Conservation (phyloP, 192 early-diverging fungal species). For the Gryganskiella cystojenkinii region DNA sequence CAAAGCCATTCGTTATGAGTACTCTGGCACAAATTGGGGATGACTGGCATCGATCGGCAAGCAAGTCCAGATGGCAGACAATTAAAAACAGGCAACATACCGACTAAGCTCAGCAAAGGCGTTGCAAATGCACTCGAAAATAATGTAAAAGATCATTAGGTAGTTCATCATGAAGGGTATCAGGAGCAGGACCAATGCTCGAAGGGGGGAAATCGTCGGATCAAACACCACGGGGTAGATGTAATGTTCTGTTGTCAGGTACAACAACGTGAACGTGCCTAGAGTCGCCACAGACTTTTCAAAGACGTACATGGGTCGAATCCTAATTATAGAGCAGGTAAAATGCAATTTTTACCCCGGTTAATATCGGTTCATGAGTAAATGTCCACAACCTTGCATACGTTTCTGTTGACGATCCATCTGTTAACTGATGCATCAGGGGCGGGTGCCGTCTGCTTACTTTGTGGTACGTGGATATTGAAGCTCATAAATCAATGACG, state of each 20-base stretch:
- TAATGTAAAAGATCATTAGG: slow-evolving; percentile 93
- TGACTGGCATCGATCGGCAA: no score
- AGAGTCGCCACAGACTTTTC: slow-evolving; percentile 84
- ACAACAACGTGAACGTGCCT: slow-evolving; percentile 84
- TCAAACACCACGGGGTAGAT: slow-evolving; percentile 85
- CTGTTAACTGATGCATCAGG: no score
- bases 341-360: no score
- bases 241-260: slow-evolving; percentile 88
- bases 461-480: slow-evolving; percentile 88
- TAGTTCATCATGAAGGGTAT: slow-evolving; percentile 94
- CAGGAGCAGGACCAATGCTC: slow-evolving; percentile 77
- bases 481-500: slow-evolving; percentile 93
- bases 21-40: neutral
- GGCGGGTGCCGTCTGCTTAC: no score
- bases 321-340: slow-evolving; percentile 52
- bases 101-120: slow-evolving; percentile 94
- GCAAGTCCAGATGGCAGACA: no score
- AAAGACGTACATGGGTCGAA: slow-evolving; percentile 88
- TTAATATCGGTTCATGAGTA: no score
- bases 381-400: no score
- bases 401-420: no score
- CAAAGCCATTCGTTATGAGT: no score
- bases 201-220: slow-evolving; percentile 61
- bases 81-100: no score
- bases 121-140: slow-evolving; percentile 97